Base-by-base conservation (phyloP, 1,284 basidiomycete genomes). In the Melampsora occidentalis region DNA sequence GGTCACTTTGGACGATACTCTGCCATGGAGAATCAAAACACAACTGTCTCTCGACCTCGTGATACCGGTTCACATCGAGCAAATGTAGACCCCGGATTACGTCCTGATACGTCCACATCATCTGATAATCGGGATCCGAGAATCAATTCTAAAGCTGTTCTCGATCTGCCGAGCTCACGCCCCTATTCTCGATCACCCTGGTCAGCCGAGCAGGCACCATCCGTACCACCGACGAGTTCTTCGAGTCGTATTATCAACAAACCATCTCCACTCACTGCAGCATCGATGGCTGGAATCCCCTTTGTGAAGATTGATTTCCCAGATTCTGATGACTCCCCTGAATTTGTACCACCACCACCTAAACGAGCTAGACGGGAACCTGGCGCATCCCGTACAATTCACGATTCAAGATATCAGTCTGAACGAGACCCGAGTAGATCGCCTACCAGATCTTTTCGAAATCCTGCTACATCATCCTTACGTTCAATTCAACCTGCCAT, bases 241-340 rank as follows among this genome's bases (percentile, higher is more conserved):
- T 49, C 39, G 42, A 66, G 64, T 42, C 3, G 25, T 31, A 16
- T 22, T 20, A 31, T 57, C 20, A 71, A 72, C 6, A n/a, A 28
- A 14, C 51, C 65, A 12, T 75, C 72, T 12, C 65, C 72, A 20
- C 64, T 68, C 9, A 75, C 65, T n/a, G 63, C 65, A 28, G 65
- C 33, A n/a, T 51, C 53, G 22, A 28, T 68, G 5, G 64, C 65
- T 33, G 72, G 64, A 12, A 48, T 76, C 14, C 73, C 73, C 18
- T 76, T 76, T 31, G 59, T 69, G 28, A 68, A 76, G 28, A 76
- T 76, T 48, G 46, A 51, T 25, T 39, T 76, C 5, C 73, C 73
- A 25, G 73, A 76, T 5, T 76, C 73, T 10, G 73, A 76, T 31
- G 73, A 76, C 25, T 76, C 73, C 10, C 73, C 73, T 31, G 73